Conservation (phyloP, 495 filamentous ascomycete genomes). For the Lasiosphaeriaceae sp. region DNA sequence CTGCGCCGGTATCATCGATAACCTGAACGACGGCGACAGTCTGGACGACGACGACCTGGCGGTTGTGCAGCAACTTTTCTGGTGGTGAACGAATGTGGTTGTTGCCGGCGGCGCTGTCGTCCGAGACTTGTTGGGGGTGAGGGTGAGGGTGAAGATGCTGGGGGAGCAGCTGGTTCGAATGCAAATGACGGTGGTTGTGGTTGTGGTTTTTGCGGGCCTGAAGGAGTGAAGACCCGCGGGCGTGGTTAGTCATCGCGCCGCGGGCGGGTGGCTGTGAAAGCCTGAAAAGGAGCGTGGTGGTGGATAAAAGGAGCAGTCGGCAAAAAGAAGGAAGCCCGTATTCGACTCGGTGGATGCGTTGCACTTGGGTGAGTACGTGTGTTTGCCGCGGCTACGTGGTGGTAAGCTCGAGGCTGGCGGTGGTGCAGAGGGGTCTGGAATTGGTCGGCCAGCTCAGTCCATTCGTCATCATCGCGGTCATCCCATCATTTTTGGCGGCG, state of each 20-base stretch:
- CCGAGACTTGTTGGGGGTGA: slow-evolving; percentile 1
- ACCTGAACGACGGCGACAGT: slow-evolving; percentile 49
- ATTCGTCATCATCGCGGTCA: slow-evolving; percentile 26
- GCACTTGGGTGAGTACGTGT: slow-evolving; percentile 6
- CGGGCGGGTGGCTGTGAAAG: slow-evolving; percentile 32
- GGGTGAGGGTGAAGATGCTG: slow-evolving; percentile 18
- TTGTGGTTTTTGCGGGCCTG: slow-evolving; percentile 42
- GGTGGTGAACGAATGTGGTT: slow-evolving; percentile 36
- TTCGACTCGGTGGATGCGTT: slow-evolving; percentile 12
- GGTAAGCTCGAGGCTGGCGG: slow-evolving; percentile 20
- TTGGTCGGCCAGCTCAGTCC: slow-evolving; percentile 23
- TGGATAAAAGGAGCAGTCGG: neutral
- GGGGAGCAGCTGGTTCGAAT: slow-evolving; percentile 20
- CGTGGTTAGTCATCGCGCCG: slow-evolving; percentile 47
- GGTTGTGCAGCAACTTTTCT: slow-evolving; percentile 25
- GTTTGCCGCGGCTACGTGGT: slow-evolving; percentile 9
- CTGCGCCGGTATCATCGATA: slow-evolving; percentile 44
- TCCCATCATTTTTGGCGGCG: slow-evolving; percentile 18
- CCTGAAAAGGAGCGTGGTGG: slow-evolving; percentile 13
- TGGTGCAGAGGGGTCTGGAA: slow-evolving; percentile 11
- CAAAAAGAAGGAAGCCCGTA: slow-evolving; percentile 21
- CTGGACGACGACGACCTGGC: slow-evolving; percentile 40
- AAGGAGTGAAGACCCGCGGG: slow-evolving; percentile 51
- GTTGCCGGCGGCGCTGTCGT: slow-evolving; percentile 9
- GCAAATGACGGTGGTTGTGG: slow-evolving; percentile 26